A percentile compares a stretch with the other conserved stretches of the same genome.
These are phyloP conservation scores for Carex littledalei DNA, from an alignment of 176 grass and related monocot species.

Conservation along the genomic window DNA sequence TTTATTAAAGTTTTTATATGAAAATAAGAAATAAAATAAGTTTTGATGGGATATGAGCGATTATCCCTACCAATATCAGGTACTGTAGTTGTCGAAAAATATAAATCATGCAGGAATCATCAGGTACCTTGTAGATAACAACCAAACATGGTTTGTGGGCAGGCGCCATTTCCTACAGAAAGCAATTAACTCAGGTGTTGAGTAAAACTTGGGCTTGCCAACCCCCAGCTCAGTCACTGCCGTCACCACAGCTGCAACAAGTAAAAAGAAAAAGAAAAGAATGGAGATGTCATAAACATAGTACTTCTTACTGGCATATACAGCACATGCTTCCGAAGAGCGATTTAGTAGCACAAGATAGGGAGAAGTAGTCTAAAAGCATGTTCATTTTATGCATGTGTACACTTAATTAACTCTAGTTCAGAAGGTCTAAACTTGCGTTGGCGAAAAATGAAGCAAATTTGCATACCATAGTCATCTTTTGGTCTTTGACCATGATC, in stretches of 20 bases:
- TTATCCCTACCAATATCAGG: neutral
- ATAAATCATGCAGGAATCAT: constrained; percentile 13
- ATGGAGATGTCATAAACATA: neutral
- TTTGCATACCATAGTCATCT: constrained; percentile 81
- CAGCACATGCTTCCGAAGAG: neutral
- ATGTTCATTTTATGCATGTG: neutral
- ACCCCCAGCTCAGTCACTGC: constrained; percentile 73
- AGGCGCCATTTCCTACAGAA: constrained; percentile 92
- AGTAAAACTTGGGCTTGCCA: constrained; percentile 93
- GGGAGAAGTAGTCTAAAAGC: neutral
- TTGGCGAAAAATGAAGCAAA: neutral
- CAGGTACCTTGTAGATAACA: constrained; percentile 87
- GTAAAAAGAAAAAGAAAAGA: constrained; percentile 9
- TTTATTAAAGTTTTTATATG: neutral
- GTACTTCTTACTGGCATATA: neutral
- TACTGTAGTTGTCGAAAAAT: neutral
- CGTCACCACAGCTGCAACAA: constrained; percentile 65
- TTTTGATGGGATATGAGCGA: neutral
- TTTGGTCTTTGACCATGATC: constrained; percentile 97
- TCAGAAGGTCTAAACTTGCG: neutral
- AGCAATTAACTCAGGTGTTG: constrained; percentile 78
- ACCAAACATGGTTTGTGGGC: constrained; percentile 87
- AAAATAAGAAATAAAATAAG: neutral
- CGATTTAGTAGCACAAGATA: neutral
- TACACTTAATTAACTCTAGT: neutral